Evolutionary conservation across 169 alveolate species (phyloP).

Genomic region (Cryptosporidium baileyi): DNA sequence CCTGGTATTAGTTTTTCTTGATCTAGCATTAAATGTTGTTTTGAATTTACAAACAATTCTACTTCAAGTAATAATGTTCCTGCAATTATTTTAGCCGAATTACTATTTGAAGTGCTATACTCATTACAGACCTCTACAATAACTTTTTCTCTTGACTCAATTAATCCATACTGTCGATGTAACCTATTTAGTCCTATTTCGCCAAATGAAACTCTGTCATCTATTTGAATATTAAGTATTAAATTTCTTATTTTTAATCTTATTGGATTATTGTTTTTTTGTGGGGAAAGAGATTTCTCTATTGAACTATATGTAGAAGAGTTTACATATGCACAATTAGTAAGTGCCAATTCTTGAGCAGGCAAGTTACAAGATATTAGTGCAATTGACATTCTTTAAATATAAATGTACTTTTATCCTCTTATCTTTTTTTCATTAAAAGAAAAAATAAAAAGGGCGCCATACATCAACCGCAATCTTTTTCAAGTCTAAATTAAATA

Average conservation of each 20-base stretch:
- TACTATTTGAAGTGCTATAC: slow-evolving; percentile 61
- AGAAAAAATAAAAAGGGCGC: slow-evolving; percentile 14
- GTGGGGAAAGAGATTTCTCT: slow-evolving; percentile 23
- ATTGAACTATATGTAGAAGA: slow-evolving; percentile 56
- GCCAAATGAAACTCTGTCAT: slow-evolving; percentile 72
- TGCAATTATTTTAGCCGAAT: slow-evolving; percentile 71
- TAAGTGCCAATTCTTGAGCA: slow-evolving; percentile 75
- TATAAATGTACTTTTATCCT: neutral
- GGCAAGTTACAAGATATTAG: slow-evolving; percentile 73
- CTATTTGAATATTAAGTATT: slow-evolving; percentile 72
- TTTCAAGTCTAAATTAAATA: neutral
- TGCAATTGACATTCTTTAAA: slow-evolving; percentile 3
- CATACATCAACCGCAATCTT: neutral
- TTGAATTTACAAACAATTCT: slow-evolving; percentile 72
- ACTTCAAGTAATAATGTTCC: slow-evolving; percentile 72
- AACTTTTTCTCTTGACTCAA: slow-evolving; percentile 72
- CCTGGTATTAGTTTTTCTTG: slow-evolving; percentile 65
- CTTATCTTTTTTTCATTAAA: neutral
- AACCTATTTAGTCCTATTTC: slow-evolving; percentile 75
- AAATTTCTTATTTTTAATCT: slow-evolving; percentile 68
- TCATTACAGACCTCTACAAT: slow-evolving; percentile 50
- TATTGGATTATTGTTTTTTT: slow-evolving; percentile 15
- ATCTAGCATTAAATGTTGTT: slow-evolving; percentile 70
- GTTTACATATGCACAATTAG: slow-evolving; percentile 73
- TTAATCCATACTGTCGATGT: slow-evolving; percentile 74